Percentiles rank a stretch among this genome's conserved stretches.
phyloP scores from a whole-genome alignment of 2,329 filamentous ascomycete species.

The Monilinia fructigena region DNA sequence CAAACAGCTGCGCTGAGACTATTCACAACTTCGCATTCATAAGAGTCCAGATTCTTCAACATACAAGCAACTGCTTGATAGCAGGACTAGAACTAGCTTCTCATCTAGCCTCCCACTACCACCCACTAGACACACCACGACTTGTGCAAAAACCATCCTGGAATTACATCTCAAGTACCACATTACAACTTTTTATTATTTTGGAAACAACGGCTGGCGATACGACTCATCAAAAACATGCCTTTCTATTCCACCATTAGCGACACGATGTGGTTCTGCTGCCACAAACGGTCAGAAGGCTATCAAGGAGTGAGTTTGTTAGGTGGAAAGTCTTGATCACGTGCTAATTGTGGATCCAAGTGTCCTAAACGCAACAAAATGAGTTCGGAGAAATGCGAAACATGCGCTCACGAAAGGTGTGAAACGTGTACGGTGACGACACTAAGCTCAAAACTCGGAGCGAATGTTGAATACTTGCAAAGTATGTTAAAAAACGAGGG shows the following conservation, averaged over 20 bases:
- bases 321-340: no score
- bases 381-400: neutral
- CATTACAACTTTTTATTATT: neutral
- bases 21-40: neutral
- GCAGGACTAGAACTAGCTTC: neutral
- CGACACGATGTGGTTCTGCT: conserved; percentile 18
- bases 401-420: conserved; percentile 1
- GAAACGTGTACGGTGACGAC: neutral
- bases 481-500: neutral
- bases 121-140: neutral
- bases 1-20: neutral
- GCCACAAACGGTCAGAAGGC: neutral
- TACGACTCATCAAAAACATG: neutral
- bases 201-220: neutral
- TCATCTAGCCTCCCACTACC: neutral
- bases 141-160: neutral
- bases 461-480: neutral
- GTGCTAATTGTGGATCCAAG: conserved; percentile 2
- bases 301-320: neutral
- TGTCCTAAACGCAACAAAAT: conserved; percentile 14
- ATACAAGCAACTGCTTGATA: neutral
- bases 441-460: neutral
- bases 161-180: neutral
- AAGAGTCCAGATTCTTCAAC: neutral
- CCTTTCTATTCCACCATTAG: conserved; percentile 13